Conservation (phyloP, 2,329 filamentous ascomycete species). For the Macrophomina phaseolina region DNA sequence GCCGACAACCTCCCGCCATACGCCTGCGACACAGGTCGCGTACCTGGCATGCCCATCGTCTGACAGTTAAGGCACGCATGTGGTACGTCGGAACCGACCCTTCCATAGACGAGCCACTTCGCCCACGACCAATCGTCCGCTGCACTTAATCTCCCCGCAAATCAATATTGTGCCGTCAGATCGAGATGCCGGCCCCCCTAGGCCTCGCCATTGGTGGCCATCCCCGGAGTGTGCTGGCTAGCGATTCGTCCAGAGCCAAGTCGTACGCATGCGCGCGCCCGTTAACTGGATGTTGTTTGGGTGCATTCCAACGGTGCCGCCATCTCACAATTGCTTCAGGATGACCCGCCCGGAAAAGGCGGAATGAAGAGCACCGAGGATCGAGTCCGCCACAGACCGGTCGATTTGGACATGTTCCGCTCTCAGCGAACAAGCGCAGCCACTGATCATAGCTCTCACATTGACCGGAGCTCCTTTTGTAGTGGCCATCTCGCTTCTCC, state of each 20-base stretch:
- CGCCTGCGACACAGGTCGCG: constrained; percentile 5
- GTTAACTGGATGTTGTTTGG: background rate
- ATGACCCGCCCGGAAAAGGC: background rate
- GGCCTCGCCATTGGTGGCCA: constrained; percentile 11
- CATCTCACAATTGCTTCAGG: background rate
- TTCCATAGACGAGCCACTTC: background rate
- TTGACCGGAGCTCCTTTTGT: background rate
- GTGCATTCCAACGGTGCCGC: constrained; percentile 7
- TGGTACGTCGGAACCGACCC: constrained; percentile 1
- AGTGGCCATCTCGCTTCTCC: background rate
- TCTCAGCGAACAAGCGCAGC: background rate
- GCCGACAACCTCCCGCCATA: background rate
- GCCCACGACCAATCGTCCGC: background rate
- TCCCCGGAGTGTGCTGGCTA: background rate
- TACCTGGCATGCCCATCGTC: constrained; percentile 19
- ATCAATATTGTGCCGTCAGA: constrained; percentile 3
- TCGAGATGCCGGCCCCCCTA: constrained; percentile 1
- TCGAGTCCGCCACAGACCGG: background rate
- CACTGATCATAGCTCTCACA: background rate
- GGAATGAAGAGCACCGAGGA: background rate
- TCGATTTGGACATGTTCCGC: background rate
- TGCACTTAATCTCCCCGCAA: background rate
- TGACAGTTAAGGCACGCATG: constrained; percentile 11
- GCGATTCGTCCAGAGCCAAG: background rate
- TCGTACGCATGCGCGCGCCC: background rate